Evolutionary conservation across 331 rosid genomes (phyloP).

Genomic region (Stylosanthes scabra): DNA sequence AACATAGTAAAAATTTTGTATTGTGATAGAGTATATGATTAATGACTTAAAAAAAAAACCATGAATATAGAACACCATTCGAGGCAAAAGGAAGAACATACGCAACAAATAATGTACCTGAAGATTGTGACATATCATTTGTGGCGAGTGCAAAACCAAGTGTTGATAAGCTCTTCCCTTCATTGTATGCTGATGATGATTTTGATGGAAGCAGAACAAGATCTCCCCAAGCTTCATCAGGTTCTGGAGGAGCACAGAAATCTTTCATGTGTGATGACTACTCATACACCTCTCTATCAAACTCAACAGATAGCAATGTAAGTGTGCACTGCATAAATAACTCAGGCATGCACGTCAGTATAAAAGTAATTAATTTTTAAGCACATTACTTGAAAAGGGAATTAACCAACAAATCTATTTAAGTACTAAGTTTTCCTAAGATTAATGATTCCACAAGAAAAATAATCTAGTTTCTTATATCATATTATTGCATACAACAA

Average conservation of each 20-base stretch:
- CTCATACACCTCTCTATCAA: slow-evolving; percentile 43
- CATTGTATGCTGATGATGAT: slow-evolving; percentile 45
- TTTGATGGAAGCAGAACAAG: slow-evolving; percentile 40
- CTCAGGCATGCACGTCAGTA: too few species aligned
- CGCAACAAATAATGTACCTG: slow-evolving; percentile 53
- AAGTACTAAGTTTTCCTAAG: too few species aligned
- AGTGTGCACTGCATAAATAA: too few species aligned
- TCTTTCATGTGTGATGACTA: slow-evolving; percentile 40
- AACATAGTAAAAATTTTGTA: too few species aligned
- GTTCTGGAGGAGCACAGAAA: slow-evolving; percentile 28
- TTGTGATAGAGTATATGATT: too few species aligned
- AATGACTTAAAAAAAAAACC: too few species aligned
- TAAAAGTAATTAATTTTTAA: too few species aligned
- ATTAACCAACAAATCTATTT: too few species aligned
- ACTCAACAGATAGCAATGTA: slow-evolving; percentile 43
- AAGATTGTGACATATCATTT: slow-evolving; percentile 72
- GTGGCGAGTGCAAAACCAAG: slow-evolving; percentile 71
- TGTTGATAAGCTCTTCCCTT: slow-evolving; percentile 46
- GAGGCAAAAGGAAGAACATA: slow-evolving; percentile 45
- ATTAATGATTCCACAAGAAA: too few species aligned
- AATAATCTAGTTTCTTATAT: too few species aligned
- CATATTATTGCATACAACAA: too few species aligned
- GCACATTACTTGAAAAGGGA: too few species aligned
- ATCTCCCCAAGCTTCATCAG: slow-evolving; percentile 20
- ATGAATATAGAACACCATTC: slow-evolving; percentile 93